Conservation (phyloP, 2,329 filamentous ascomycete species). For the Pyrenochaeta sp. region DNA sequence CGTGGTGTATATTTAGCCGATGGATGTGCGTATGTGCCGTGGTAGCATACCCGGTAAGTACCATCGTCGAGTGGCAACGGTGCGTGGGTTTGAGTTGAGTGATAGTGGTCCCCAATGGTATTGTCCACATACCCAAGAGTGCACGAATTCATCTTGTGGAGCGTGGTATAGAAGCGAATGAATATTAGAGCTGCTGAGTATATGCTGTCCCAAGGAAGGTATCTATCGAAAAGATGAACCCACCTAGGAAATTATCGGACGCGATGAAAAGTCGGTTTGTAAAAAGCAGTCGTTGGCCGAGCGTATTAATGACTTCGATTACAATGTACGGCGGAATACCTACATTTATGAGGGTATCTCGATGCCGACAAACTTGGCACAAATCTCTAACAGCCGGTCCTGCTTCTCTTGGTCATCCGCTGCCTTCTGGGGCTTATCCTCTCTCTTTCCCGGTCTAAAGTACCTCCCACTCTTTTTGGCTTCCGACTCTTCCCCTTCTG, state of each 20-base stretch:
- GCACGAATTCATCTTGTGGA: neutral
- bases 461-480: slow-evolving; percentile 50
- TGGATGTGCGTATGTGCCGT: neutral
- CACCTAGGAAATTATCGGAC: neutral
- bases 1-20: slow-evolving; percentile 7
- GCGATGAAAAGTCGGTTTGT: neutral
- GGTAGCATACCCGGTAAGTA: neutral
- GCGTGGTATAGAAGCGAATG: neutral
- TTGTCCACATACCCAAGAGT: neutral
- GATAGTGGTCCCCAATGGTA: neutral
- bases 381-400: slow-evolving; percentile 54
- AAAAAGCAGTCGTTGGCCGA: no score
- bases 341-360: slow-evolving; percentile 29
- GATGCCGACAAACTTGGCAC: slow-evolving; percentile 47
- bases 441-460: slow-evolving; percentile 44
- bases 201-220: no score
- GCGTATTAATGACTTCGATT: no score
- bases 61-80: neutral
- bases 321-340: no score
- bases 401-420: slow-evolving; percentile 53
- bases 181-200: neutral
- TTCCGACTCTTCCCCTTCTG: slow-evolving; percentile 49
- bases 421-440: slow-evolving; percentile 37
- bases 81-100: neutral
- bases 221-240: no score